Percentiles rank a stretch among this genome's conserved stretches.
phyloP scores from a whole-genome alignment of 306 rosid genomes.

The Glycyrrhiza uralensis region DNA sequence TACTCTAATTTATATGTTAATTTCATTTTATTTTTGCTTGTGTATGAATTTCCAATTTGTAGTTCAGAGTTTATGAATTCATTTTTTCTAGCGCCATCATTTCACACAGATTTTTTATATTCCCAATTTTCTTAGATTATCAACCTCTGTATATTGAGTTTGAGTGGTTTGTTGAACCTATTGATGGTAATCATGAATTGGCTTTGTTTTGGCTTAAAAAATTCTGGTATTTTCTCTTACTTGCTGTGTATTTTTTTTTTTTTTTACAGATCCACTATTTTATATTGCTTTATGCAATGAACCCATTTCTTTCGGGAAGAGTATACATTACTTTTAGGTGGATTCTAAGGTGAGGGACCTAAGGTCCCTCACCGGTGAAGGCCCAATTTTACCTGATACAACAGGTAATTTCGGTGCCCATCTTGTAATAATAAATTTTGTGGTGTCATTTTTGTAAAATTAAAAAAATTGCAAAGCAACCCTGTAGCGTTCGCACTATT shows the following conservation, averaged over 20 bases:
- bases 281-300: constrained; percentile 21
- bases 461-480: too few species aligned
- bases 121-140: constrained; percentile 65
- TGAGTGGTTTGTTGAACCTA: constrained; percentile 81
- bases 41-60: background rate
- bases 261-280: background rate
- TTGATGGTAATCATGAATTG: constrained; percentile 73
- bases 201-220: constrained; percentile 77
- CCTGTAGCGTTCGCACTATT: too few species aligned
- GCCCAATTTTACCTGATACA: too few species aligned
- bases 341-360: too few species aligned
- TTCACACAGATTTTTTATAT: constrained; percentile 66
- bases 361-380: too few species aligned
- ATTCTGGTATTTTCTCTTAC: constrained; percentile 60
- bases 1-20: background rate
- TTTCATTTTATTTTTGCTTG: constrained; percentile 2
- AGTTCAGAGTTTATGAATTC: constrained; percentile 2
- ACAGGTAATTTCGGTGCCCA: too few species aligned
- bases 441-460: too few species aligned
- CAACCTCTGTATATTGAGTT: constrained; percentile 67
- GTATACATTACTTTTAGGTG: constrained; percentile 79
- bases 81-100: background rate
- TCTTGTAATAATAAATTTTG: too few species aligned
- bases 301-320: constrained; percentile 56
- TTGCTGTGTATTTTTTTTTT: background rate